Evolutionary conservation across 192 early-diverging fungal species (phyloP), one percentile per base, ranked within the genome.

Genomic region (Chytriomyces hyalinus): DNA sequence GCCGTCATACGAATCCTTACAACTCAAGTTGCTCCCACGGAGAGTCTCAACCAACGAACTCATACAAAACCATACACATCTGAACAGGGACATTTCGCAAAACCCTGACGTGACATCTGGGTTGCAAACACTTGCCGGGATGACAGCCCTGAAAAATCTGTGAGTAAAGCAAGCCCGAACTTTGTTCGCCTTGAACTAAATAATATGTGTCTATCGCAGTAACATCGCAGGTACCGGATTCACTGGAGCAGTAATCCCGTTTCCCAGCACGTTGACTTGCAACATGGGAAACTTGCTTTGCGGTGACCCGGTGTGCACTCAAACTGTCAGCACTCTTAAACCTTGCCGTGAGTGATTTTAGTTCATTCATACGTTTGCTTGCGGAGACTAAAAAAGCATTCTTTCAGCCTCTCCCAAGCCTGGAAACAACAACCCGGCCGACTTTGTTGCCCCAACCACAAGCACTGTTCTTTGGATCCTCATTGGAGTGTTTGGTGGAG

Each of bases 371-470:
- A 13, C 53, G 20, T 0, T 57, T 57, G 1, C 53, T 57, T 20
- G 53, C 53, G 53, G 15, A 57, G 36, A 36, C 36, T 36, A 36
- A 36, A 4, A 36, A 4, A 36, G 3, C 4, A 36, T 36, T 36
- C 36, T 20, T 1, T 20, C 69, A 71, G 69, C 71, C n/a, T 46
- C 71, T n/a, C 17, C 71, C 20, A 36, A n/a, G 13, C 9, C 43
- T n/a, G 71, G 71, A 17, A 49, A 73, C 71, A 47, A 73, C 71
- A 62, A 73, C 71, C 71, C 71, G 26, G 71, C 71, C 60, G 71
- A 60, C 61, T 73, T 73, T 63, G 61, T 48, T 44, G 13, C 71
- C 7, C 60, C 60, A 22, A 73, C 71, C 36, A 43, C 60, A 20
- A 62, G 59, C 15, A 60, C 71, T 15, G 26, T 62, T 43, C n/a